phyloP scores from a whole-genome alignment of 768 basidiomycete species.

The Pholiota microspora region DNA sequence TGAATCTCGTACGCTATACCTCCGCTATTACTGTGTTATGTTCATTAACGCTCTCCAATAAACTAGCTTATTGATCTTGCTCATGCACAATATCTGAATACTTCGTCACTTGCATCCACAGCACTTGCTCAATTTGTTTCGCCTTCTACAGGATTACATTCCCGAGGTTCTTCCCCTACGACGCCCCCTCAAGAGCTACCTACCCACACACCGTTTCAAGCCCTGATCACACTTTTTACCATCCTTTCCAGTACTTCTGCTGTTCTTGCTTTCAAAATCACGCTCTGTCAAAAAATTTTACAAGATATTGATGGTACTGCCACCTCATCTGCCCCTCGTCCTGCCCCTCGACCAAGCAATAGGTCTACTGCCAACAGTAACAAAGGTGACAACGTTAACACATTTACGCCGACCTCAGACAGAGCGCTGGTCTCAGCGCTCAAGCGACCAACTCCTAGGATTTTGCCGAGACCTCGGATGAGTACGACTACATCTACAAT shows the following conservation, averaged over 20 bases:
- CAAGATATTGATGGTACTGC: constrained; percentile 10
- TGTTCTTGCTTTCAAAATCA: constrained; percentile 38
- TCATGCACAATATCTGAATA: constrained; percentile 13
- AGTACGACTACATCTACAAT: neutral
- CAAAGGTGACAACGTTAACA: neutral
- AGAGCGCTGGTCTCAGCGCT: neutral
- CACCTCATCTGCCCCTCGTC: neutral
- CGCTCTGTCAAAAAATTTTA: constrained; percentile 36
- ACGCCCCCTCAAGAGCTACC: constrained; percentile 12
- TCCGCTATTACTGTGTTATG: neutral
- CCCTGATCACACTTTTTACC: constrained; percentile 33
- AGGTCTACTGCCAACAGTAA: neutral
- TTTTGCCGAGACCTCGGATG: constrained; percentile 2
- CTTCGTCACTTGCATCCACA: constrained; percentile 14
- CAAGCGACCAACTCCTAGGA: constrained; percentile 4
- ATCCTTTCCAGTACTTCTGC: constrained; percentile 33
- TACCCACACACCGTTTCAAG: constrained; percentile 18
- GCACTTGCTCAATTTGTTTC: constrained; percentile 14
- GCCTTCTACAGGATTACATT: neutral
- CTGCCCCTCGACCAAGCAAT: neutral
- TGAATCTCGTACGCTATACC: constrained; percentile 18
- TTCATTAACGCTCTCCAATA: neutral
- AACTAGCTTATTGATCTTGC: constrained; percentile 14
- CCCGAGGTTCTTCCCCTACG: neutral
- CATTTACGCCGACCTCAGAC: neutral